These are phyloP conservation scores for Solanum sparsipilum DNA, from an alignment of 257 asterid genomes.

Conservation along the genomic window DNA sequence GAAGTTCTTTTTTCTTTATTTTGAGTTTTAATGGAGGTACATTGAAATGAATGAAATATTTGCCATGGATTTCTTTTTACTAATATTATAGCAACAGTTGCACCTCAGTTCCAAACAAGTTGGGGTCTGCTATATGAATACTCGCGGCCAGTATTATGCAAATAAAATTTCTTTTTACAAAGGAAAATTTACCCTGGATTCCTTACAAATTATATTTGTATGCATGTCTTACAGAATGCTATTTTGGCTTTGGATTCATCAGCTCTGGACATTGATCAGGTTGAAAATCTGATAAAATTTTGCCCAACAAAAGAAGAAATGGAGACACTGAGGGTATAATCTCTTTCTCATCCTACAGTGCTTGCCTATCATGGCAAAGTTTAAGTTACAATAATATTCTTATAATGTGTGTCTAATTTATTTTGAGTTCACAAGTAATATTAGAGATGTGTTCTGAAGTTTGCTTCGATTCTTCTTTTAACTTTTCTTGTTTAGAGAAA, in stretches of 20 bases:
- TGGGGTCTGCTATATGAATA: not conserved
- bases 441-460: not conserved
- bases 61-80: not conserved
- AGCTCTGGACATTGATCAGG: conserved; percentile 94
- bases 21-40: not conserved
- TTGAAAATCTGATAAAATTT: conserved; percentile 94
- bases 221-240: conserved; percentile 45
- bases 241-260: conserved; percentile 87
- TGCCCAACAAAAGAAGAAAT: conserved; percentile 98
- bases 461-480: not conserved
- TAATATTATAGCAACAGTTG: not conserved
- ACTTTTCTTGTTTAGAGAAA: not conserved
- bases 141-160: not conserved
- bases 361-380: not conserved
- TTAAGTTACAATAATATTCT: not conserved
- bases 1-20: not conserved
- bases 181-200: not conserved
- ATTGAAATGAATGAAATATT: not conserved
- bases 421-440: not conserved
- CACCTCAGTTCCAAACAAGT: not conserved
- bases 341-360: not conserved
- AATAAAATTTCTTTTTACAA: not conserved
- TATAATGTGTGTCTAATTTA: not conserved
- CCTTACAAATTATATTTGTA: not conserved
- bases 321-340: conserved; percentile 81